A percentile compares a stretch with the other conserved stretches of the same genome.
Evolutionary conservation across 2,329 filamentous ascomycete species (phyloP).

Genomic region (Colletotrichum endophyticum): DNA sequence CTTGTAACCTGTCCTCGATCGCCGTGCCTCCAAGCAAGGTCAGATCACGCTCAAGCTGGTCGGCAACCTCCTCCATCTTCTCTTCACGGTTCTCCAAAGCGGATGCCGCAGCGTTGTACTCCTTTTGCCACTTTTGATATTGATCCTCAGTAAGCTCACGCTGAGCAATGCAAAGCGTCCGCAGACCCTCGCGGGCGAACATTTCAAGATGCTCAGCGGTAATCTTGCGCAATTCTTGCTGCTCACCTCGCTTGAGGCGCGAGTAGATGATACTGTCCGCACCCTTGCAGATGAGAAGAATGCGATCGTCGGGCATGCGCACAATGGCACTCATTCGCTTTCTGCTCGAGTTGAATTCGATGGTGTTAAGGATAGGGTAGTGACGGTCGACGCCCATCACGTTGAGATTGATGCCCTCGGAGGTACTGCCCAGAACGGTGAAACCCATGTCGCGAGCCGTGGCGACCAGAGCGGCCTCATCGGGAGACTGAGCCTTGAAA

Average conservation of each 20-base stretch:
- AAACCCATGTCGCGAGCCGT: slow-evolving; percentile 96
- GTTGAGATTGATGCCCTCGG: slow-evolving; percentile 84
- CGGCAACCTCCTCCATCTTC: slow-evolving; percentile 88
- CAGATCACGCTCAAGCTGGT: slow-evolving; percentile 89
- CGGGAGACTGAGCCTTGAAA: slow-evolving; percentile 97
- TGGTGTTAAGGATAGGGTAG: slow-evolving; percentile 89
- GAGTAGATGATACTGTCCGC: slow-evolving; percentile 98
- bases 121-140: slow-evolving; percentile 82
- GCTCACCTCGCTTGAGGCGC: slow-evolving; percentile 82
- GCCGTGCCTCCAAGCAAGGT: slow-evolving; percentile 91
- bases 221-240: slow-evolving; percentile 78
- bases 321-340: slow-evolving; percentile 99
- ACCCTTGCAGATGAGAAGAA: slow-evolving; percentile 95
- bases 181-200: slow-evolving; percentile 93
- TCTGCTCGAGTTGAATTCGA: slow-evolving; percentile 96
- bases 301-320: slow-evolving; percentile 88
- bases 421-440: slow-evolving; percentile 81
- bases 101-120: slow-evolving; percentile 86
- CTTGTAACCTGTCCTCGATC: slow-evolving; percentile 95
- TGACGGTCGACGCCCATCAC: slow-evolving; percentile 84
- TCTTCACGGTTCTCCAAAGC: slow-evolving; percentile 88
- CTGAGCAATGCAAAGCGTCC: slow-evolving; percentile 93
- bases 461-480: slow-evolving; percentile 92
- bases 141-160: slow-evolving; percentile 80
- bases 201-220: slow-evolving; percentile 96